Base-by-base conservation (phyloP, 1,284 basidiomycete species). In the Boletus calvinii region DNA sequence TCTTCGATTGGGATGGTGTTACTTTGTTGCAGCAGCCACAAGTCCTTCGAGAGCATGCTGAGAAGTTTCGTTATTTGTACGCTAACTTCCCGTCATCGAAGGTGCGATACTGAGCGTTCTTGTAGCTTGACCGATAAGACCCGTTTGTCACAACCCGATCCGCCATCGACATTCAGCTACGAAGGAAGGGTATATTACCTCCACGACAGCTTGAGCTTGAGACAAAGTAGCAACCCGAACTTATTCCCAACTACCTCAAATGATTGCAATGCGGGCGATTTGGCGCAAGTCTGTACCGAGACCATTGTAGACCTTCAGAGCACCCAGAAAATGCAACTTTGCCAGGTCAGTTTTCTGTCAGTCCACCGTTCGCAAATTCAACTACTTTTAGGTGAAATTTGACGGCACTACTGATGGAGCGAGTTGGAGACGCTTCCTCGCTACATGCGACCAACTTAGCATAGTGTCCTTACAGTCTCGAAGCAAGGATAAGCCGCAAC, bases 281-380 rank as follows among this genome's bases (percentile, higher is more conserved):
- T 39, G 6, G 57, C 72, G 31, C 47, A 57, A 36, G 62, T 69
- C 11, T 53, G 72, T 26, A 73, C 58, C 26, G 83, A 85, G 59
- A 77, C 70, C 46, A 60, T 74, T 11, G 56, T 80, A 20, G 82
- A 89, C 60, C 66, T 81, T 24, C 84, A 83, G 61, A 81, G 75
- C 53, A 74, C 76, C 34, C 74, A 83, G 55, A 79, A 77, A 59
- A 72, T 69, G 32, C 74, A 76, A 22, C 62, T 71, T 22, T 87
- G 82, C 66, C 72, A 83, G 75, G 87, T 87, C 66, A 52, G 55
- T 54, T 32, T 17, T 30, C 8, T 6, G 6, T 35, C 39, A 9
- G 6, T 18, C 46, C 17, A 15, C 40, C 11, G 47, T 18, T 47
- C 29, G 34, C 43, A 20, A n/a, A 18, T 50, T 59, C 22, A 48